Evolutionary conservation across 768 basidiomycete genomes (phyloP), one percentile per base, ranked within the genome.

Genomic region (Phylloporus rhodoxanthus): DNA sequence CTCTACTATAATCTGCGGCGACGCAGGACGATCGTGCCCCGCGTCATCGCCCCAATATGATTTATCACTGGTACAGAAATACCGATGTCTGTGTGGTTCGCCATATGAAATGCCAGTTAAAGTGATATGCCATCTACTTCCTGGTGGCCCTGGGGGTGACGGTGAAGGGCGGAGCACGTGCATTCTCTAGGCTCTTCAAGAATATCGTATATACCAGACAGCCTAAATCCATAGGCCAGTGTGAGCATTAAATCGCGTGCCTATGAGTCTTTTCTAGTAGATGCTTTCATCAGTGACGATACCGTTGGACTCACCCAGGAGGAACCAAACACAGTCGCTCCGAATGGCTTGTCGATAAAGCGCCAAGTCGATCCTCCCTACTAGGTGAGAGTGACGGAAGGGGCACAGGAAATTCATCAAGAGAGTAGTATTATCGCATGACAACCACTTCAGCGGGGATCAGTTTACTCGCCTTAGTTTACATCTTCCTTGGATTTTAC

Each of bases 121-220:
- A 8, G 9, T 9, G 26, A 26, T 8, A 26, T 26, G 5, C 26
- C 26, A 2, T 26, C 15, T 52, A 47, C 40, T 52, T 41, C 26
- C 39, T 47, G n/a, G n/a, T n/a, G n/a, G n/a, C n/a, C 7, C 42
- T 47, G 51, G 51, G 45, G 26, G 28, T 52, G 15, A 49, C 17
- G 48, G 42, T 14, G 43, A 43, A n/a, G 32, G 32, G 43, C n/a
- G 32, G 30, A 15, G 19, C 11, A 3, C 30, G 30, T 7, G 32
- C 32, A 6, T 44, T 44, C 15, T 44, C 43, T 2, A 44, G 30
- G 43, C 32, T 44, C 43, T 44, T 44, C 43, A 25, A 25, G 25
- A n/a, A n/a, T n/a, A n/a, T n/a, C n/a, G n/a, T n/a, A n/a, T n/a
- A n/a, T n/a, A n/a, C n/a, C n/a, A n/a, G n/a, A n/a, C n/a, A 43